Conservation (phyloP, 805 yeast genomes). For the Candida dendrica region DNA sequence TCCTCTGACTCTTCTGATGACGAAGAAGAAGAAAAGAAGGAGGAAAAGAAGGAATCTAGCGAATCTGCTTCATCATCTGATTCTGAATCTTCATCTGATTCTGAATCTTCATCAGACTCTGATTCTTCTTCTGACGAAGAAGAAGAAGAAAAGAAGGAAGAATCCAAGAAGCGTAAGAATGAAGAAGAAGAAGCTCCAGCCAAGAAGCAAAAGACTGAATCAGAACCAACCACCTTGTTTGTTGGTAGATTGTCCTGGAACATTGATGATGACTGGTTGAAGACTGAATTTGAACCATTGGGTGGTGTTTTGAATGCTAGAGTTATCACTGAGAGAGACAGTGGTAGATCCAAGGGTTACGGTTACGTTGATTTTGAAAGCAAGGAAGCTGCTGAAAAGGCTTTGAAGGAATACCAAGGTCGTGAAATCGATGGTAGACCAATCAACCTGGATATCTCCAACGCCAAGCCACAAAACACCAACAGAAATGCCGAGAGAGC, state of each 20-base stretch:
- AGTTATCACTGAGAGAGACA: constrained; percentile 87
- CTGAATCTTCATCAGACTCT: constrained; percentile 7
- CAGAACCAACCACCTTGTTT: constrained; percentile 82
- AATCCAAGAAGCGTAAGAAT: constrained; percentile 24
- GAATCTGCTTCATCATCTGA: constrained; percentile 11
- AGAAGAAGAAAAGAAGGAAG: constrained; percentile 23
- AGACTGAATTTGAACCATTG: constrained; percentile 70
- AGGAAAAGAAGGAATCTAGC: background rate
- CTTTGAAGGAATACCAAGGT: constrained; percentile 80
- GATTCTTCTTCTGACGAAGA: constrained; percentile 17
- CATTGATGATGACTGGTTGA: constrained; percentile 91
- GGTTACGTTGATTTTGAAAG: constrained; percentile 92
- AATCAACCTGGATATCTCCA: constrained; percentile 87
- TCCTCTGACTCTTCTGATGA: constrained; percentile 22
- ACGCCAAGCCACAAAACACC: constrained; percentile 63
- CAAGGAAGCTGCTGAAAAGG: constrained; percentile 76
- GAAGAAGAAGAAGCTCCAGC: constrained; percentile 27
- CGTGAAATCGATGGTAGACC: constrained; percentile 96
- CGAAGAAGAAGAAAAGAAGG: constrained; percentile 6
- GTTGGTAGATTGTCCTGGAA: constrained; percentile 98
- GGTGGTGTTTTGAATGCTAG: constrained; percentile 88
- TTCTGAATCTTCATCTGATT: constrained; percentile 10
- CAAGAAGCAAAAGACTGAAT: constrained; percentile 45
- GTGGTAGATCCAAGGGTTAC: constrained; percentile 93
- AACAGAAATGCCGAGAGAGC: constrained; percentile 71